phyloP scores from a whole-genome alignment of 208 protist genomes.

The Acanthamoeba healyi region DNA sequence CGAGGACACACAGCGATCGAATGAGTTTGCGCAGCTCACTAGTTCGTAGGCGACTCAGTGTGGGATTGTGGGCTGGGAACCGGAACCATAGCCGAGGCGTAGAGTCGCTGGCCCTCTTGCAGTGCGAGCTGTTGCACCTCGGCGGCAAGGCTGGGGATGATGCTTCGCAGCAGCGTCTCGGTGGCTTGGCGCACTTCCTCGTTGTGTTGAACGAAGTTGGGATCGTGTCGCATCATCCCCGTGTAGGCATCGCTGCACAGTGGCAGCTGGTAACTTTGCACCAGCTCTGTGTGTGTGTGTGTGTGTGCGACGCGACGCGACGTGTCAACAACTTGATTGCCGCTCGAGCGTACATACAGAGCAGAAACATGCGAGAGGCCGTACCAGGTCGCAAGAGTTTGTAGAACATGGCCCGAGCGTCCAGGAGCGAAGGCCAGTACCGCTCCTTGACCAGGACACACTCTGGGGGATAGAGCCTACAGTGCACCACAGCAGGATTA shows the following conservation, averaged over 20 bases:
- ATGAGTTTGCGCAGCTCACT: no score
- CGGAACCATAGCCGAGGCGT: neutral
- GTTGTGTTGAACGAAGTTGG: slow-evolving; percentile 33
- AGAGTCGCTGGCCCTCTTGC: neutral
- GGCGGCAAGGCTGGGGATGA: slow-evolving; percentile 12
- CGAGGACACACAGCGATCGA: no score
- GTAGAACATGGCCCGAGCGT: slow-evolving; percentile 46
- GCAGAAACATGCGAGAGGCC: no score
- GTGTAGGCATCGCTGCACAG: slow-evolving; percentile 70
- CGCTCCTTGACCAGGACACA: neutral
- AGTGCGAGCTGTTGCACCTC: slow-evolving; percentile 25
- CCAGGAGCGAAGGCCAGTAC: neutral
- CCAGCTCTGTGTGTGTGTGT: no score
- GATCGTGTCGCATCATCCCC: neutral
- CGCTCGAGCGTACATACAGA: no score
- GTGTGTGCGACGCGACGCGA: no score
- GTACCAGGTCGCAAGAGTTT: slow-evolving; percentile 66
- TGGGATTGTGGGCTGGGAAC: neutral
- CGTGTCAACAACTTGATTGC: no score
- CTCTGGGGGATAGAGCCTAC: neutral
- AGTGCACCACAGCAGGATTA: no score
- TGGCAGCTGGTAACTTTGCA: slow-evolving; percentile 8
- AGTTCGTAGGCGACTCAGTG: no score
- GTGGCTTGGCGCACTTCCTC: slow-evolving; percentile 37
- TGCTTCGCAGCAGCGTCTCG: neutral